These are phyloP conservation scores for Eucalyptus marginata DNA, from an alignment of 345 rosid genomes.

Conservation along the genomic window DNA sequence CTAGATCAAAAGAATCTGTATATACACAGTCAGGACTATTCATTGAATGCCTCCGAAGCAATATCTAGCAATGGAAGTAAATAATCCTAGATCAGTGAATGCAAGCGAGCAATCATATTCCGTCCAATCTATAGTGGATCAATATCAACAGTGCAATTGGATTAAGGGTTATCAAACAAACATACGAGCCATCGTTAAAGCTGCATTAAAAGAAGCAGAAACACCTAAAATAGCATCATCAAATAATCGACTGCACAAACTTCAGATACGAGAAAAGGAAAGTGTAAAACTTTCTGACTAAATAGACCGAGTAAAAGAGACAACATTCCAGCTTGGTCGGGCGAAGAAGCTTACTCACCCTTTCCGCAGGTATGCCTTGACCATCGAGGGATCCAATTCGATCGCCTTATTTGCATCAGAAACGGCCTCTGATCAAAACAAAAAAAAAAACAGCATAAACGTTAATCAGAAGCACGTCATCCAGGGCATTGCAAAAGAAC, in stretches of 20 bases:
- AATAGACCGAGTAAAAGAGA: background rate
- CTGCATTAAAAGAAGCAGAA: background rate
- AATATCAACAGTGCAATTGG: background rate
- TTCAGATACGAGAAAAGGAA: background rate
- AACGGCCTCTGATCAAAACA: constrained; percentile 51
- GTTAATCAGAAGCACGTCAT: background rate
- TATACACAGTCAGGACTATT: background rate
- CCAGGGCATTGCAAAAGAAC: background rate
- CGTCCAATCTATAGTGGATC: background rate
- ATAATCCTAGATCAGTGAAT: background rate
- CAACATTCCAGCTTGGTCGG: background rate
- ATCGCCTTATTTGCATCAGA: constrained; percentile 69
- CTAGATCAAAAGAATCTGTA: background rate
- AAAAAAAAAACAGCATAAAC: background rate
- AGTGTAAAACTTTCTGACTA: background rate
- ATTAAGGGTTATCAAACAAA: background rate
- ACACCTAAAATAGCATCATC: background rate
- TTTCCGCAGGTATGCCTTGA: constrained; percentile 61
- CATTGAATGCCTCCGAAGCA: background rate
- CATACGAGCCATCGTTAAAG: background rate
- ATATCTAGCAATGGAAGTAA: background rate
- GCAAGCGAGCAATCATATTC: background rate
- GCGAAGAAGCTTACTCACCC: constrained; percentile 25
- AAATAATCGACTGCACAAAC: background rate
- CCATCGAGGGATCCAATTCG: constrained; percentile 40